Base-by-base conservation (phyloP, 345 rosid genomes). In the Bretschneidera sinensis region DNA sequence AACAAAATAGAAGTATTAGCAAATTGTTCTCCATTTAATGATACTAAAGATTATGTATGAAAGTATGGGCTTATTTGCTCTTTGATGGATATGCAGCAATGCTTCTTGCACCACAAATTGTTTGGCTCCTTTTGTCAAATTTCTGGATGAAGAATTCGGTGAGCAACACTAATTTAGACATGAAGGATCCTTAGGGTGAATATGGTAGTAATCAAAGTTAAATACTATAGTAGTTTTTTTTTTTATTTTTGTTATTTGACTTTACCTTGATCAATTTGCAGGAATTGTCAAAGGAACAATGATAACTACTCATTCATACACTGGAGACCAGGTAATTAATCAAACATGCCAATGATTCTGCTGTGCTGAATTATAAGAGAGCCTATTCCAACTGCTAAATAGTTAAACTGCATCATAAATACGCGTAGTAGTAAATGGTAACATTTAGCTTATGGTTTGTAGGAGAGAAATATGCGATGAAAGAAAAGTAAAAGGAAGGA, bases 31-130 rank as follows among this genome's bases (percentile, higher is more conserved):
- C 19, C 48, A 11, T 61, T 64, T 43, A 21, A 2, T 15, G n/a
- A 20, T 43, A 57, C 17, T 9, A 9, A 1, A 1, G 11, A 2
- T 5, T 39, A 39, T 11, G 4, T 4, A 39, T 39, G 1, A 39
- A 39, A 1, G 45, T 14, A 11, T 7, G 4, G 1, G 4, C 45
- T 39, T 5, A 39, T 39, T 5, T 39, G 45, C 1, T 39, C 16
- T 39, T 39, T 4, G 4, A 13, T 5, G 45, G 15, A 5, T 39
- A 68, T 60, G 66, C 85, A 94, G 99, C 71, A 94, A 94, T 79
- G 96, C 99, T 57, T 94, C 99, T 63, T 94, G 99, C 83, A 94
- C 99, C 74, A 90, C 97, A 21, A 94, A 94, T 62, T 90, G 99
- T 76, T 72, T 94, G 71, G 97, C 97, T 69, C 96, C 99, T 23